Evolutionary conservation across 176 grass and related monocot species (phyloP).

Genomic region (Oryza nivara): DNA sequence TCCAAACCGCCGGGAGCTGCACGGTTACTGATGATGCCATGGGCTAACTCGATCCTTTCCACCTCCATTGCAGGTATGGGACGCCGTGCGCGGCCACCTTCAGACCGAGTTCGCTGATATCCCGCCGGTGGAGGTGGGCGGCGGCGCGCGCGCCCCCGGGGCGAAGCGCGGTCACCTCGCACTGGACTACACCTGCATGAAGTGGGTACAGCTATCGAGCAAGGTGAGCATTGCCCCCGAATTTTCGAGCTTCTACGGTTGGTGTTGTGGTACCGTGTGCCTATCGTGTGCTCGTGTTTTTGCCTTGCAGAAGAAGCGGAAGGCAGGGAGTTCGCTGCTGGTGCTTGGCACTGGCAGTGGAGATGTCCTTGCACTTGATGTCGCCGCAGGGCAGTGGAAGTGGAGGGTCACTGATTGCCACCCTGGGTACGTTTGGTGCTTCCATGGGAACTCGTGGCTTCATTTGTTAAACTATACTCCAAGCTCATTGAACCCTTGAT

Average conservation of each 20-base stretch:
- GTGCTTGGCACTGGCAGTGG: conserved; percentile 79
- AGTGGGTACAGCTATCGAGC: conserved; percentile 81
- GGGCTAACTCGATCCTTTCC: background rate
- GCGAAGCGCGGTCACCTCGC: conserved; percentile 84
- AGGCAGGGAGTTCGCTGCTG: conserved; percentile 60
- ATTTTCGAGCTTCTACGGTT: background rate
- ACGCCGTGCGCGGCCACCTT: conserved; percentile 70
- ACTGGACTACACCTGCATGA: conserved; percentile 98
- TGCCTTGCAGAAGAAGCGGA: conserved; percentile 60
- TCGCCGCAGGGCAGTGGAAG: conserved; percentile 65
- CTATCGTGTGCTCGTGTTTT: conserved; percentile 38
- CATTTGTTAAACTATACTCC: conserved; percentile 5
- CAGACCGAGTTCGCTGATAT: conserved; percentile 85
- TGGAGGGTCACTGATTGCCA: conserved; percentile 74
- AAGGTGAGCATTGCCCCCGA: conserved; percentile 52
- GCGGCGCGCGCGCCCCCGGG: conserved; percentile 43
- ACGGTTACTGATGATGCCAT: conserved; percentile 19
- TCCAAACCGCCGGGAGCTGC: conserved; percentile 31
- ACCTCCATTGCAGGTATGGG: conserved; percentile 74
- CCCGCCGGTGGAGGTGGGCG: conserved; percentile 52
- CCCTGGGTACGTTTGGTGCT: conserved; percentile 58
- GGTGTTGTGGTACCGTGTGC: background rate
- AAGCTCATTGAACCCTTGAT: background rate
- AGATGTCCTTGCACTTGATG: conserved; percentile 72
- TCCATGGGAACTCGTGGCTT: background rate